Evolutionary conservation across 2,329 filamentous ascomycete genomes (phyloP), one percentile per base, ranked within the genome.

Genomic region (Metarhizium robertsii): DNA sequence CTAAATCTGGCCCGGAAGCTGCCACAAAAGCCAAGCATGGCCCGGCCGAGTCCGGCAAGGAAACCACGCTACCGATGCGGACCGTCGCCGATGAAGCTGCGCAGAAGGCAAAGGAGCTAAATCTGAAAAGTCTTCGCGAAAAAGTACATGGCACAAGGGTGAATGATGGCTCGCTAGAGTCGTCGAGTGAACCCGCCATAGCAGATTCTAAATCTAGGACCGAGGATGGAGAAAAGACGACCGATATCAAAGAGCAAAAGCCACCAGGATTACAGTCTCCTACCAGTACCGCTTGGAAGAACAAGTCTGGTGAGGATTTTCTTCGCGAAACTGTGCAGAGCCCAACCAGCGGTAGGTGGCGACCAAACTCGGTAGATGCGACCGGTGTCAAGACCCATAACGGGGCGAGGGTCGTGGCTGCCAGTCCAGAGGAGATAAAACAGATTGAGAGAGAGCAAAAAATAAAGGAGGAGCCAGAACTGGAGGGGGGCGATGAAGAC

Each of bases 31-130:
- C 63, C 51, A 63, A 61, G 36, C 61, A 57, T 3, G 57, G 60
- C 64, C 60, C 70, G 60, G 58, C 69, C 58, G 42, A 45, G 7
- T n/a, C 42, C 4, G 51, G 29, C 7, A 43, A 49, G 4, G 43
- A 51, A 42, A 65, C 64, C 53, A 56, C 65, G 10, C 63, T 79
- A 13, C 76, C 80, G 2, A 69, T 80, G 51, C 73, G 74, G 60
- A 80, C 77, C 63, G 75, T 84, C 52, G 83, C 81, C 46, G 79
- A 88, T 63, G 86, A 90, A 66, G 84, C 80, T 51, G 84, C 83
- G 0, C 72, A 78, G 62, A 85, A 81, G 68, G 83, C 83, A 52
- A 85, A 85, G 71, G 75, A 84, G 61, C 71, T 78, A 61, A 77
- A 76, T 55, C 73, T 83, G 58, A 75, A 80, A 59, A 73, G 67